Evolutionary conservation across 2,329 filamentous ascomycete genomes (phyloP).

Genomic region (Monilinia laxa): DNA sequence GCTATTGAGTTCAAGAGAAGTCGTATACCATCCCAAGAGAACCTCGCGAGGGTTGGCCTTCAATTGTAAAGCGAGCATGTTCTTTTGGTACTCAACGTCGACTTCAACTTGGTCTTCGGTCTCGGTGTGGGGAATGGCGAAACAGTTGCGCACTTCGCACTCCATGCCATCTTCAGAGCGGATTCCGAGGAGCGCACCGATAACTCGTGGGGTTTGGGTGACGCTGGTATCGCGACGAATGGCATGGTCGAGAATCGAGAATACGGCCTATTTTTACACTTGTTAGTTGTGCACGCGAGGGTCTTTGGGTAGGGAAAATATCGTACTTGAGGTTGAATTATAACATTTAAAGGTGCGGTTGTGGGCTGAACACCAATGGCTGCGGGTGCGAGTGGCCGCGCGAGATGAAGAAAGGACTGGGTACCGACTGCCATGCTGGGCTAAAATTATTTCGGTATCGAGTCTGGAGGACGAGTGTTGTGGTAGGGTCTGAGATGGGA

Average conservation of each 20-base stretch:
- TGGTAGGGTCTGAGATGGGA: constrained; percentile 6
- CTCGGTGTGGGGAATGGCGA: constrained; percentile 97
- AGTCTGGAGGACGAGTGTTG: constrained; percentile 21
- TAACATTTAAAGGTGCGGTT: constrained; percentile 88
- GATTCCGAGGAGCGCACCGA: constrained; percentile 89
- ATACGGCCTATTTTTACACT: constrained; percentile 53
- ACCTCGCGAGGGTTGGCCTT: constrained; percentile 92
- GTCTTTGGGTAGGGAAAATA: not conserved
- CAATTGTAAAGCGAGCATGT: constrained; percentile 93
- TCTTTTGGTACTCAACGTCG: constrained; percentile 99
- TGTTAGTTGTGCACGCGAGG: not conserved
- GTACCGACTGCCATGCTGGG: constrained; percentile 73
- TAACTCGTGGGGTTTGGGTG: constrained; percentile 90
- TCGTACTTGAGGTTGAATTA: constrained; percentile 90
- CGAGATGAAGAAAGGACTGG: constrained; percentile 90
- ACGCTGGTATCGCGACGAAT: constrained; percentile 65
- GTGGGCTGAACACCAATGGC: constrained; percentile 76
- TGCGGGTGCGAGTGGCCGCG: constrained; percentile 84
- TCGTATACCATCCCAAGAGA: constrained; percentile 97
- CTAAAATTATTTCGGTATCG: constrained; percentile 34
- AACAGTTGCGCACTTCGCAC: constrained; percentile 92
- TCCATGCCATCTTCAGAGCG: constrained; percentile 96
- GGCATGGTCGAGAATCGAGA: constrained; percentile 90
- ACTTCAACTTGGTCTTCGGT: constrained; percentile 98
- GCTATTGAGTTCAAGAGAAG: constrained; percentile 92